Conservation (phyloP, 2,329 filamentous ascomycete genomes). For the Davidsoniella eucalypti region DNA sequence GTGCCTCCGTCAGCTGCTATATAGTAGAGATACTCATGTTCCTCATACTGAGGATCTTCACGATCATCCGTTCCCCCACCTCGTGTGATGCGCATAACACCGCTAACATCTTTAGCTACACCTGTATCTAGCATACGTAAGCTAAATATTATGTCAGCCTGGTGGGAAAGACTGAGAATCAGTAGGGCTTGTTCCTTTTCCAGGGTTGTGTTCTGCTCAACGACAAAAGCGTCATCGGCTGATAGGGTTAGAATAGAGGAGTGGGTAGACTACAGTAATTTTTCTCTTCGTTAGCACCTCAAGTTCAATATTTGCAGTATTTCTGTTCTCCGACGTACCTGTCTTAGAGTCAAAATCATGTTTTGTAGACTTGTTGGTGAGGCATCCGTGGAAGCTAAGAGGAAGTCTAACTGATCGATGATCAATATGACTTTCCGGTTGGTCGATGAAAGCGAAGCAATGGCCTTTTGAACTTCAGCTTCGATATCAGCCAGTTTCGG, state of each 20-base stretch:
- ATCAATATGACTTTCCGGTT: slow-evolving; percentile 37
- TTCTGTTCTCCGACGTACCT: slow-evolving; percentile 31
- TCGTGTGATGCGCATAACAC: slow-evolving; percentile 60
- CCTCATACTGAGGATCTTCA: slow-evolving; percentile 23
- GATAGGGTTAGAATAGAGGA: slow-evolving; percentile 49
- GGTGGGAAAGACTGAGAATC: slow-evolving; percentile 54
- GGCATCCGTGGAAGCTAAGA: slow-evolving; percentile 42
- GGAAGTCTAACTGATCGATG: slow-evolving; percentile 47
- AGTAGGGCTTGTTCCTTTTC: slow-evolving; percentile 59
- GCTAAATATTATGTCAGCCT: slow-evolving; percentile 53
- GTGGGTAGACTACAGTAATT: slow-evolving; percentile 36
- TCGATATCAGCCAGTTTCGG: slow-evolving; percentile 21
- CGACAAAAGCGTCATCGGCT: slow-evolving; percentile 59
- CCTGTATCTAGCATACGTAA: slow-evolving; percentile 70
- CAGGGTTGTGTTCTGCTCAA: slow-evolving; percentile 41
- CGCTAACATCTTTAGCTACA: slow-evolving; percentile 78
- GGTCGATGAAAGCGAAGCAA: slow-evolving; percentile 19
- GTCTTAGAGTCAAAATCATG: slow-evolving; percentile 40
- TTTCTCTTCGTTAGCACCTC: slow-evolving; percentile 3
- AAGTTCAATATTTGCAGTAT: not conserved
- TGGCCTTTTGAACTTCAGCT: slow-evolving; percentile 23
- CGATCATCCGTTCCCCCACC: slow-evolving; percentile 24
- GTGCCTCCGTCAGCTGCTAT: slow-evolving; percentile 65
- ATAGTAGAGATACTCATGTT: slow-evolving; percentile 67
- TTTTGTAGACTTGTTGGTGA: slow-evolving; percentile 33